Evolutionary conservation across 2,329 filamentous ascomycete genomes (phyloP).

Genomic region (Epichloe typhina): DNA sequence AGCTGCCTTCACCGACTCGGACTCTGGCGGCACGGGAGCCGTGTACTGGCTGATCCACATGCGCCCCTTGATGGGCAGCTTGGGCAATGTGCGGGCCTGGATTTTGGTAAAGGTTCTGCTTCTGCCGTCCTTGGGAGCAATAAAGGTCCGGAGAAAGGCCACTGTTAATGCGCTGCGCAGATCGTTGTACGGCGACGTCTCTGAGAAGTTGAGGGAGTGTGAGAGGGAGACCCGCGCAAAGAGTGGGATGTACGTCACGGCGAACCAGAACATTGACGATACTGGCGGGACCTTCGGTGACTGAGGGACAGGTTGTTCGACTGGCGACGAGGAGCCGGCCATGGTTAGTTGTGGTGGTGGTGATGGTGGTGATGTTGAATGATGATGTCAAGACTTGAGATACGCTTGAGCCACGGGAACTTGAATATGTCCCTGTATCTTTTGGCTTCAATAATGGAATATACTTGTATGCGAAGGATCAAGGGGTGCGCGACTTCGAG

Average conservation of each 20-base stretch:
- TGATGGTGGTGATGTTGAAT: background rate
- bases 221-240: conserved; percentile 34
- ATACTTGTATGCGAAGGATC: too few relatives aligned
- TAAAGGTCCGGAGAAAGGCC: conserved; percentile 54
- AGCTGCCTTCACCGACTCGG: conserved; percentile 37
- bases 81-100: conserved; percentile 50
- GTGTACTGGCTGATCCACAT: conserved; percentile 70
- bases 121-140: conserved; percentile 26
- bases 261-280: conserved; percentile 19
- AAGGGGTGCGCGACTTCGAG: too few relatives aligned
- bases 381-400: background rate
- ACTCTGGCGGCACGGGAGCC: conserved; percentile 45
- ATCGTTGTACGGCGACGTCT: conserved; percentile 64
- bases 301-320: background rate
- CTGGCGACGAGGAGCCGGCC: background rate
- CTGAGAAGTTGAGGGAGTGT: conserved; percentile 55
- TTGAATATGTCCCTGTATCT: too few relatives aligned
- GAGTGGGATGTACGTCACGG: conserved; percentile 49
- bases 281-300: background rate
- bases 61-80: conserved; percentile 58
- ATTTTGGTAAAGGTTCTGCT: conserved; percentile 41
- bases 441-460: too few relatives aligned
- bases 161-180: conserved; percentile 62
- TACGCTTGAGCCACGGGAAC: too few relatives aligned
- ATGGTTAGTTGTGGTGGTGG: background rate